These are phyloP conservation scores for Trichoderma koningiopsis DNA, from an alignment of 2,329 filamentous ascomycete genomes.

Conservation along the genomic window DNA sequence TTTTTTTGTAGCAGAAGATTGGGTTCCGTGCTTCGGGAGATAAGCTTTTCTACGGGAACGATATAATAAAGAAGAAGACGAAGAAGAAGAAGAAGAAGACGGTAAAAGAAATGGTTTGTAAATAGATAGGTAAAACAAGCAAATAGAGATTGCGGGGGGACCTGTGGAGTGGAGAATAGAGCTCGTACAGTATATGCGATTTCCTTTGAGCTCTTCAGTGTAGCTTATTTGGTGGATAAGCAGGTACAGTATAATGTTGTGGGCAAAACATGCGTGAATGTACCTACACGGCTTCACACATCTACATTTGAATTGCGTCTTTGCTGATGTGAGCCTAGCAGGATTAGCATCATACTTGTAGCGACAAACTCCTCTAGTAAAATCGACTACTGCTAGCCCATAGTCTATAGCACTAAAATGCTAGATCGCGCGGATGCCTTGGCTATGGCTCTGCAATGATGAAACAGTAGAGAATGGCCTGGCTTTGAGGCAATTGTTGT, in stretches of 20 bases:
- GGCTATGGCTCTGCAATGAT: background rate
- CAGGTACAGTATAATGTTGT: background rate
- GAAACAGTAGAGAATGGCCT: background rate
- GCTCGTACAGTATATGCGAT: background rate
- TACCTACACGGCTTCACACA: background rate
- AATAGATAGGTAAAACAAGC: background rate
- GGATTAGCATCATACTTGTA: background rate
- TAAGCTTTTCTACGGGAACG: background rate
- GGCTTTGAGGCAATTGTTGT: conserved; percentile 14
- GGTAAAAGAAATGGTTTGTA: background rate
- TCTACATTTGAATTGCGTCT: background rate
- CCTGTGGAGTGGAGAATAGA: background rate
- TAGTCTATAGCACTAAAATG: background rate
- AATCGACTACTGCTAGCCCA: background rate
- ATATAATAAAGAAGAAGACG: no score
- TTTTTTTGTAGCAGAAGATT: background rate
- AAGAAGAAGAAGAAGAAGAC: background rate
- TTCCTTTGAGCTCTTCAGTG: background rate
- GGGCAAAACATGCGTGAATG: background rate
- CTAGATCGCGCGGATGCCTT: background rate
- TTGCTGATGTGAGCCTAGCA: background rate
- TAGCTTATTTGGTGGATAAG: background rate
- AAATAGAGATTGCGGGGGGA: background rate
- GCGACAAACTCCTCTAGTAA: background rate
- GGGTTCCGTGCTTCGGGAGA: no score